Evolutionary conservation across 805 yeast genomes (phyloP).

Genomic region (Yarrowia yakushimensis): DNA sequence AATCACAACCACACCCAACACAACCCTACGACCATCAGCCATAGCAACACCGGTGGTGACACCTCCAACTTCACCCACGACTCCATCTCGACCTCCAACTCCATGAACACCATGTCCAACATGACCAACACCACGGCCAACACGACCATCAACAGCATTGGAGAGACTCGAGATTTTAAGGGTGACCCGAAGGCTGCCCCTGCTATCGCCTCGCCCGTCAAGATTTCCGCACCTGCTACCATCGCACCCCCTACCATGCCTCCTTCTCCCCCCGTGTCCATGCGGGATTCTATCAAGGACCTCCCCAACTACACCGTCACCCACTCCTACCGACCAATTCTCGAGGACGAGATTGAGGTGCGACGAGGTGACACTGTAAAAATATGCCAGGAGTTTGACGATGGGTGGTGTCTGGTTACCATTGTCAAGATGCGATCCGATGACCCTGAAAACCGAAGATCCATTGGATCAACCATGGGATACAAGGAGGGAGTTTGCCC

Average conservation of each 20-base stretch:
- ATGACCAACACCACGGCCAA: conserved; percentile 4
- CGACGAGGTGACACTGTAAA: conserved; percentile 67
- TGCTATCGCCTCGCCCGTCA: not conserved
- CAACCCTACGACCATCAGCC: not conserved
- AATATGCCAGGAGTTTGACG: conserved; percentile 75
- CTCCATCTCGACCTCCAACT: conserved; percentile 15
- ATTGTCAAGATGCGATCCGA: conserved; percentile 24
- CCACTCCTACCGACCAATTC: conserved; percentile 69
- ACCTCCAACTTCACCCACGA: conserved; percentile 9
- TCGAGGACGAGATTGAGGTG: conserved; percentile 76
- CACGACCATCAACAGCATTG: conserved; percentile 13
- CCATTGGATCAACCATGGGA: conserved; percentile 17
- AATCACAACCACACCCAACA: not conserved
- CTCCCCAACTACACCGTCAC: conserved; percentile 49
- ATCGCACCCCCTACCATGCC: conserved; percentile 33
- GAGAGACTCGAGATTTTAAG: not conserved
- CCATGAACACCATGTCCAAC: conserved; percentile 20
- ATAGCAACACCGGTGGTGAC: not conserved
- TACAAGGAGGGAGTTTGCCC: conserved; percentile 9
- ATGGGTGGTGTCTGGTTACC: conserved; percentile 87
- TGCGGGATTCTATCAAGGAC: conserved; percentile 50
- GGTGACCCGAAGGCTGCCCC: not conserved
- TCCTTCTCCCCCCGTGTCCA: conserved; percentile 22
- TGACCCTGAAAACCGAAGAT: conserved; percentile 18
- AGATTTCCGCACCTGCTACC: not conserved